Evolutionary conservation across 352 stramenopile species (phyloP).

Genomic region (Globisporangium nagaii): DNA sequence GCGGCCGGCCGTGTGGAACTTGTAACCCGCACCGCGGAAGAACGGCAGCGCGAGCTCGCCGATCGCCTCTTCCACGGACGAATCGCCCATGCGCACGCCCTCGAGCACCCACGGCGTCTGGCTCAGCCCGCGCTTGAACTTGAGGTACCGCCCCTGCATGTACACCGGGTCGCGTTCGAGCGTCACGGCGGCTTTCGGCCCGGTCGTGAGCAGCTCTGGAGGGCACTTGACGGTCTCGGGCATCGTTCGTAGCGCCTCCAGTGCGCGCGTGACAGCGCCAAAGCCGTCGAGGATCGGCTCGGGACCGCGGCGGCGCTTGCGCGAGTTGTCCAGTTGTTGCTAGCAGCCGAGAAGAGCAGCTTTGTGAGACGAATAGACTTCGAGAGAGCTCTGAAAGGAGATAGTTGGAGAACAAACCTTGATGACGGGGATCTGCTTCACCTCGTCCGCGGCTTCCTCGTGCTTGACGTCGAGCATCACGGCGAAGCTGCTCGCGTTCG

Average conservation of each 20-base stretch:
- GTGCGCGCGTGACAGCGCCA: conserved; percentile 63
- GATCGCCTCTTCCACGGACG: conserved; percentile 88
- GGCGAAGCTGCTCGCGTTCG: conserved; percentile 54
- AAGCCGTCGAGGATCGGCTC: conserved; percentile 69
- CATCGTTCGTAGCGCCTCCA: conserved; percentile 38
- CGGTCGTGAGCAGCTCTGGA: conserved; percentile 30
- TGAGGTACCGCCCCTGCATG: conserved; percentile 87
- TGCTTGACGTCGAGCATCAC: conserved; percentile 69
- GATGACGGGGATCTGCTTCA: conserved; percentile 72
- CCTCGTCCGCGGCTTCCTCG: conserved; percentile 60
- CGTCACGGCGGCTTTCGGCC: conserved; percentile 26
- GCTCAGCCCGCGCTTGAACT: conserved; percentile 85
- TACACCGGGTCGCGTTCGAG: conserved; percentile 84
- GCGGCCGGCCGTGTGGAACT: conserved; percentile 95
- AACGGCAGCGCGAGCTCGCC: conserved; percentile 60
- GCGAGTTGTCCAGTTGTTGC: conserved; percentile 40
- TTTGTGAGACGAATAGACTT: too few relatives aligned
- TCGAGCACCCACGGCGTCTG: conserved; percentile 91
- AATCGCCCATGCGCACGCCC: conserved; percentile 77
- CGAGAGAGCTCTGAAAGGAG: too few relatives aligned
- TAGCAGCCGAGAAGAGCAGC: neutral
- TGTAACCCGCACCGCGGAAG: conserved; percentile 73
- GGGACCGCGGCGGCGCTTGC: conserved; percentile 64
- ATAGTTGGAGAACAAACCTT: conserved; percentile 26
- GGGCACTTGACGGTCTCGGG: conserved; percentile 53